A percentile compares a stretch with the other conserved stretches of the same genome.
Conservation (phyloP, 1,284 basidiomycete species). For the Hemileia vastatrix region DNA sequence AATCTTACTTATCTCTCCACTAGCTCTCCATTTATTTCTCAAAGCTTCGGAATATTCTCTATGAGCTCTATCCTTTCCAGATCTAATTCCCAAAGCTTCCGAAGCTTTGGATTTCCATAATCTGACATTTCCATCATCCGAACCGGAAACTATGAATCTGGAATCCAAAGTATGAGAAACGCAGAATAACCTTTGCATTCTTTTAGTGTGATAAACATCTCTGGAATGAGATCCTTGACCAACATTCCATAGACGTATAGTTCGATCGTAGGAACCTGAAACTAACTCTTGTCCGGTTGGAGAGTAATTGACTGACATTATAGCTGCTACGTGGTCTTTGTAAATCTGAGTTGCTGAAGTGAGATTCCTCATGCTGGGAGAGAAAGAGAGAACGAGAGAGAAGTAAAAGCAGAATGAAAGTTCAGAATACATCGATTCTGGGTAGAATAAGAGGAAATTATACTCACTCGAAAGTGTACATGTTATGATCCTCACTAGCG, state of each 20-base stretch:
- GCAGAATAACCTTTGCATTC: conserved; percentile 81
- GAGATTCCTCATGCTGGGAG: conserved; percentile 74
- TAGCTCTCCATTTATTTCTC: conserved; percentile 76
- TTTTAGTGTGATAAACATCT: conserved; percentile 94
- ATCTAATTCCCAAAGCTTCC: conserved; percentile 82
- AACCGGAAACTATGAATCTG: conserved; percentile 86
- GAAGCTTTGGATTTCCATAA: conserved; percentile 92
- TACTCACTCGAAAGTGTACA: conserved; percentile 99
- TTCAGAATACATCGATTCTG: not conserved
- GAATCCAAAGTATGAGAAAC: conserved; percentile 73
- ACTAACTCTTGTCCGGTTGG: conserved; percentile 95
- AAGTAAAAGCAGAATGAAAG: not conserved
- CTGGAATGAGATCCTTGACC: conserved; percentile 69
- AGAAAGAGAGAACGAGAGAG: too few relatives aligned
- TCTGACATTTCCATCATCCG: conserved; percentile 91
- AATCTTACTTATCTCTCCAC: conserved; percentile 69
- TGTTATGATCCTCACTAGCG: conserved; percentile 93
- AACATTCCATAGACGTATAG: conserved; percentile 84
- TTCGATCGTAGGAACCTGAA: conserved; percentile 90
- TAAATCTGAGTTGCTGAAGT: conserved; percentile 79
- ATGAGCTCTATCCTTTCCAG: conserved; percentile 76
- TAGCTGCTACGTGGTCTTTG: conserved; percentile 92
- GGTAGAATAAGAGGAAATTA: not conserved
- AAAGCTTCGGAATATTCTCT: conserved; percentile 86
- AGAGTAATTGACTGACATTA: conserved; percentile 54